phyloP scores from a whole-genome alignment of 2,329 filamentous ascomycete species.

The Fusarium anthophilum region DNA sequence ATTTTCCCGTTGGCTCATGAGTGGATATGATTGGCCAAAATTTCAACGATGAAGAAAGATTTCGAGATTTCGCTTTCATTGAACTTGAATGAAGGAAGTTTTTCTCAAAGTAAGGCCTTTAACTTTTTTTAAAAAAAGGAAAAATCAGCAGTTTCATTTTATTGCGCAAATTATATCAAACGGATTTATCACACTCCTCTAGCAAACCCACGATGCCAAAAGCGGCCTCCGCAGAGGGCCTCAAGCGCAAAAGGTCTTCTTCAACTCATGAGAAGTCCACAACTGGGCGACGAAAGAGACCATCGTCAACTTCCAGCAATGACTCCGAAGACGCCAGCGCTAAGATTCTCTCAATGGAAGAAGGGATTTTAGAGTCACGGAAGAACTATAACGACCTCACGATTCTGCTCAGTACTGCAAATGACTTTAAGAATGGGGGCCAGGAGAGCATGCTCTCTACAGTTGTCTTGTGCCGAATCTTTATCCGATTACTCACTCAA shows the following conservation, averaged over 20 bases:
- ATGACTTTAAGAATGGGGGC: conserved; percentile 57
- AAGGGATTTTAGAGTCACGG: conserved; percentile 83
- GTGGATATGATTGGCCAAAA: conserved; percentile 43
- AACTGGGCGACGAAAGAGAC: conserved; percentile 60
- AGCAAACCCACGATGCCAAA: conserved; percentile 41
- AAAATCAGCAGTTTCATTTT: neutral
- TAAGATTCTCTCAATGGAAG: conserved; percentile 79
- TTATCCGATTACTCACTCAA: conserved; percentile 80
- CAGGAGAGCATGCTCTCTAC: conserved; percentile 72
- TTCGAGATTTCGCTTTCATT: conserved; percentile 42
- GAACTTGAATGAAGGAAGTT: conserved; percentile 26
- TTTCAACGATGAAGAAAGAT: conserved; percentile 44
- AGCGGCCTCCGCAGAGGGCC: conserved; percentile 41
- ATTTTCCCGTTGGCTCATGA: conserved; percentile 35
- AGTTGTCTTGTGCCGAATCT: conserved; percentile 86
- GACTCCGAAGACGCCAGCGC: conserved; percentile 65
- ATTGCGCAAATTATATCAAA: neutral
- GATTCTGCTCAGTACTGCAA: conserved; percentile 69
- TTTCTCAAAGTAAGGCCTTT: neutral
- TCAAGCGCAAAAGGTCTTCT: conserved; percentile 64
- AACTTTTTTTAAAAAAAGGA: neutral
- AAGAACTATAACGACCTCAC: conserved; percentile 94
- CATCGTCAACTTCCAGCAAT: conserved; percentile 57
- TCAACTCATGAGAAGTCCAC: conserved; percentile 55
- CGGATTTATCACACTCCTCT: neutral